phyloP scores from a whole-genome alignment of 2,329 filamentous ascomycete genomes.

The Epichloe gansuensis region DNA sequence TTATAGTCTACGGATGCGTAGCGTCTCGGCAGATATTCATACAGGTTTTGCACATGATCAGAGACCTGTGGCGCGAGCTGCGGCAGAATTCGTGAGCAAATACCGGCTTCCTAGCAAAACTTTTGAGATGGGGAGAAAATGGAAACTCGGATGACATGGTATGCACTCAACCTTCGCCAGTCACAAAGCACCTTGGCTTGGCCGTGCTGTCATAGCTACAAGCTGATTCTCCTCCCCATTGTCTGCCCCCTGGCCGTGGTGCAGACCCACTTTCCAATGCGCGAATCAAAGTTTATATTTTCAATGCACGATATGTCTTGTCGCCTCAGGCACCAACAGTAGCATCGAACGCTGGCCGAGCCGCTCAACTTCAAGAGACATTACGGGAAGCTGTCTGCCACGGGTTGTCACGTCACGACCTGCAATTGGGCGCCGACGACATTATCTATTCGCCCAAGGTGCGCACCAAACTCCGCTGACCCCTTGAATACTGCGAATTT shows the following conservation, averaged over 20 bases:
- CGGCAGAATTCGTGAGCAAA: conserved; percentile 31
- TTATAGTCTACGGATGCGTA: conserved; percentile 41
- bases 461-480: neutral
- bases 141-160: conserved; percentile 10
- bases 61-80: conserved; percentile 33
- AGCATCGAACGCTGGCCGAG: neutral
- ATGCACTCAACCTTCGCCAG: neutral
- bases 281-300: neutral
- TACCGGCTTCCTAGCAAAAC: conserved; percentile 39
- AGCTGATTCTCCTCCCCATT: neutral
- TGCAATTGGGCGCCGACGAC: conserved; percentile 25
- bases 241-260: neutral
- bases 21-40: conserved; percentile 30
- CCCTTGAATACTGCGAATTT: neutral
- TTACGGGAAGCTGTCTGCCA: neutral
- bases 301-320: neutral
- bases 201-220: neutral
- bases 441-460: conserved; percentile 18
- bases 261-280: neutral
- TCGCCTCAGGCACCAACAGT: conserved; percentile 23
- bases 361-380: neutral
- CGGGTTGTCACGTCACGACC: conserved; percentile 10
- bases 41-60: conserved; percentile 44
- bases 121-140: conserved; percentile 25
- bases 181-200: neutral